A percentile compares a stretch with the other conserved stretches of the same genome.
Conservation (phyloP, 768 basidiomycete genomes). For the Chalciporus chontae region DNA sequence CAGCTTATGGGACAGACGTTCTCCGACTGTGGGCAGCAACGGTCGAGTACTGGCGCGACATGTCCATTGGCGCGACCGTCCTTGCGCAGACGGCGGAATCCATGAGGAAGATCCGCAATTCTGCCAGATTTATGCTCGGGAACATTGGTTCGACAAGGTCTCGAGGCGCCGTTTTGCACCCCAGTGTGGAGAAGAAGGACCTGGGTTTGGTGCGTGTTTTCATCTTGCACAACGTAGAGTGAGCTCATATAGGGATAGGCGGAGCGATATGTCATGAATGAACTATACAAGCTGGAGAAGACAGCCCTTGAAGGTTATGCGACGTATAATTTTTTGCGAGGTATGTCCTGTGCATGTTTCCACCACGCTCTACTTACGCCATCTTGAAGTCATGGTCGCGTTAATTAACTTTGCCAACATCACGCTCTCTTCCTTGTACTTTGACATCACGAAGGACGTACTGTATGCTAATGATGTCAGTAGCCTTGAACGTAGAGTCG, state of each 20-base stretch:
- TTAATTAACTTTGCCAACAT: constrained; percentile 77
- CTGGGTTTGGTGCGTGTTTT: constrained; percentile 59
- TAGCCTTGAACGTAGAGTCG: constrained; percentile 54
- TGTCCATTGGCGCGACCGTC: constrained; percentile 76
- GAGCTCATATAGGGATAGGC: constrained; percentile 43
- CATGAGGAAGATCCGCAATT: constrained; percentile 81
- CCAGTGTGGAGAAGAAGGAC: constrained; percentile 32
- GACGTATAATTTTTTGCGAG: constrained; percentile 78
- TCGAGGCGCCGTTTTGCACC: not conserved
- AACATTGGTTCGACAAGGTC: constrained; percentile 47
- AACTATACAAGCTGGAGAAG: constrained; percentile 70
- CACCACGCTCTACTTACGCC: constrained; percentile 1
- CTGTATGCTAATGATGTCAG: constrained; percentile 68
- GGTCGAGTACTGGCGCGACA: constrained; percentile 86
- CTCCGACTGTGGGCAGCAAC: constrained; percentile 90
- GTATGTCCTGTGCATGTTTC: constrained; percentile 35
- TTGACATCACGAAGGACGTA: constrained; percentile 87
- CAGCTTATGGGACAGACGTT: constrained; percentile 82
- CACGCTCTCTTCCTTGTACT: constrained; percentile 86
- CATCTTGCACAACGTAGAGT: not conserved
- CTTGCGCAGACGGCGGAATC: constrained; percentile 73
- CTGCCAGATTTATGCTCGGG: constrained; percentile 82
- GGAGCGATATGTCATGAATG: constrained; percentile 85
- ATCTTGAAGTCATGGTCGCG: constrained; percentile 58
- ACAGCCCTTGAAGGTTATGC: constrained; percentile 66